Evolutionary conservation across 768 basidiomycete species (phyloP).

Genomic region (Paxillus rubicundulus): DNA sequence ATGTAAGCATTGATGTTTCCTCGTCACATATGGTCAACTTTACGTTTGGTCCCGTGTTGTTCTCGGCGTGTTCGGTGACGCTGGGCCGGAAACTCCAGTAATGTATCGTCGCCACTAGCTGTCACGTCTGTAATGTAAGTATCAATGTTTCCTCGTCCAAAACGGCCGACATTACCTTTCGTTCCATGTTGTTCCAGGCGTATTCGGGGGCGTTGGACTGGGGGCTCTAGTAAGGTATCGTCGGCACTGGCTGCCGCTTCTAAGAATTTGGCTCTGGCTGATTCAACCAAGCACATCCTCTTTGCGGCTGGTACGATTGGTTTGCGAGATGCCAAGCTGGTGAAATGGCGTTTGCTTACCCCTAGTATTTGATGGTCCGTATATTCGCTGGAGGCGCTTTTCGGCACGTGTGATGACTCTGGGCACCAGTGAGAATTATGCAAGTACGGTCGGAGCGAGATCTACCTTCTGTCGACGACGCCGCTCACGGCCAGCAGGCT

Average conservation of each 20-base stretch:
- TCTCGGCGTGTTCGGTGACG: neutral
- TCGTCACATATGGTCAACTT: neutral
- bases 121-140: neutral
- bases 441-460: neutral
- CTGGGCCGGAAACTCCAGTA: neutral
- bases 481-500: slow-evolving; percentile 47
- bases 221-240: neutral
- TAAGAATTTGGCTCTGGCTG: slow-evolving; percentile 34
- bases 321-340: neutral
- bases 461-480: slow-evolving; percentile 29
- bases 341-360: slow-evolving; percentile 7
- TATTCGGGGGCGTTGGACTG: neutral
- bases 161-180: neutral
- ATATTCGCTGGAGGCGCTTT: slow-evolving; percentile 30
- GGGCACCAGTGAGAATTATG: slow-evolving; percentile 1
- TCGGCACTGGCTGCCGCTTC: slow-evolving; percentile 28
- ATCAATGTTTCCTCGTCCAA: neutral
- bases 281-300: slow-evolving; percentile 11
- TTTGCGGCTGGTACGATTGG: slow-evolving; percentile 12
- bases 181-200: neutral
- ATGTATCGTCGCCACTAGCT: neutral
- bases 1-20: neutral
- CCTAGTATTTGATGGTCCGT: slow-evolving; percentile 20
- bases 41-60: neutral
- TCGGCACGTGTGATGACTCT: slow-evolving; percentile 25